Conservation (phyloP, 176 grass and related monocot genomes). For the Eleusine indica region DNA sequence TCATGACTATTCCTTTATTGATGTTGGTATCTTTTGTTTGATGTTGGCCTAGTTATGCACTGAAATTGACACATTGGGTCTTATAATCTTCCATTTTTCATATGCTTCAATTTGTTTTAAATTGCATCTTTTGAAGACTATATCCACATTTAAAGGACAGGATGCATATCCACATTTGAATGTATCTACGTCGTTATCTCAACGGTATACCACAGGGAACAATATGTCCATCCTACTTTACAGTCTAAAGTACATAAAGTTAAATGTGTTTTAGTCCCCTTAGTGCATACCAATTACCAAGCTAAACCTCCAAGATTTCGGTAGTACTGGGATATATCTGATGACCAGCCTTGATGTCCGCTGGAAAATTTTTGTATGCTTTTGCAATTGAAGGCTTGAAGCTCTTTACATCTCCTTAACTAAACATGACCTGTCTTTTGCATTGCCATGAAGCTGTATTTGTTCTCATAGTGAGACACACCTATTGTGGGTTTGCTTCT, state of each 20-base stretch:
- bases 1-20: slow-evolving; percentile 1
- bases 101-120: slow-evolving; percentile 11
- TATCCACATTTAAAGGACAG: neutral
- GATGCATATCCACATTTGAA: neutral
- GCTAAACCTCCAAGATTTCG: slow-evolving; percentile 5
- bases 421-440: neutral
- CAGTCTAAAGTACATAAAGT: slow-evolving; percentile 9
- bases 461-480: slow-evolving; percentile 29
- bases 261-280: neutral
- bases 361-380: neutral
- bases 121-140: neutral
- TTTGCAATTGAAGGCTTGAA: neutral
- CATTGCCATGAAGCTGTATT: slow-evolving; percentile 4
- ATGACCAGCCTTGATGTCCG: neutral
- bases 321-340: slow-evolving; percentile 9
- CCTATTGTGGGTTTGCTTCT: slow-evolving; percentile 3
- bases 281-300: slow-evolving; percentile 20
- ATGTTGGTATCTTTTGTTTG: slow-evolving; percentile 12
- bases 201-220: neutral
- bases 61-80: slow-evolving; percentile 4
- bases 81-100: slow-evolving; percentile 1
- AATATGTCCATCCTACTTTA: slow-evolving; percentile 10
- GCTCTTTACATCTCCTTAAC: slow-evolving; percentile 17
- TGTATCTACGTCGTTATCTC: neutral
- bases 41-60: slow-evolving; percentile 1